phyloP scores from a whole-genome alignment of 805 yeast species.

The Starmerella davenportii region DNA sequence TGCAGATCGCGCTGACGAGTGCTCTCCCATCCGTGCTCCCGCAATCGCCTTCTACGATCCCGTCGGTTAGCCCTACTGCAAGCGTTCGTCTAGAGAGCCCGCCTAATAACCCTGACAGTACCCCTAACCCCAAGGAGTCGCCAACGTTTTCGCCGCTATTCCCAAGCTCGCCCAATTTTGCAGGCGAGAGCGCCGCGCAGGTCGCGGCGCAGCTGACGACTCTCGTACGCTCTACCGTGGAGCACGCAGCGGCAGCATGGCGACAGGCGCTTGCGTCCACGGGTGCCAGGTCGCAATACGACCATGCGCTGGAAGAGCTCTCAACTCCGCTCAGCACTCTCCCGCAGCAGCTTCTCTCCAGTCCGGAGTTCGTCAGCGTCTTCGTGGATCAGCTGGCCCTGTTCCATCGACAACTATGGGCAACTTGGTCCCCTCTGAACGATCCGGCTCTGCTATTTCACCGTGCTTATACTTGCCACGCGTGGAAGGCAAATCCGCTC shows the following conservation, averaged over 20 bases:
- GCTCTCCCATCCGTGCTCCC: too few species aligned
- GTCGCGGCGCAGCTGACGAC: not conserved
- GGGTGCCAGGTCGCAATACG: not conserved
- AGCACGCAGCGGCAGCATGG: not conserved
- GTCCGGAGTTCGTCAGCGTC: conserved; percentile 34
- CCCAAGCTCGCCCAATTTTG: not conserved
- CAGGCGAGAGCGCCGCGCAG: not conserved
- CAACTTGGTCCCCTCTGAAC: conserved; percentile 56
- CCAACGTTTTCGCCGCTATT: not conserved
- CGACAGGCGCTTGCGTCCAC: not conserved
- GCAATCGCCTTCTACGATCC: too few species aligned
- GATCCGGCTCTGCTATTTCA: conserved; percentile 63
- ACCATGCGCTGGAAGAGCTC: not conserved
- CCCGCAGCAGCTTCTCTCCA: conserved; percentile 34
- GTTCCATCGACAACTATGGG: conserved; percentile 48
- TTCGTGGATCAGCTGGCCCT: conserved; percentile 48
- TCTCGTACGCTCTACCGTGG: not conserved
- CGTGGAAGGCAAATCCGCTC: conserved; percentile 36
- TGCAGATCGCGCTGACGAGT: too few species aligned
- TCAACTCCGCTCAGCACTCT: conserved; percentile 4
- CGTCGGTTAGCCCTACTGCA: too few species aligned
- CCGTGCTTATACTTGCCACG: conserved; percentile 21
- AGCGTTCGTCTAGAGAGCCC: too few species aligned
- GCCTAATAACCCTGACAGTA: too few species aligned
- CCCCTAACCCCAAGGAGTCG: too few species aligned